Evolutionary conservation across 2,329 filamentous ascomycete species (phyloP).

Genomic region (Colletotrichum camelliae): DNA sequence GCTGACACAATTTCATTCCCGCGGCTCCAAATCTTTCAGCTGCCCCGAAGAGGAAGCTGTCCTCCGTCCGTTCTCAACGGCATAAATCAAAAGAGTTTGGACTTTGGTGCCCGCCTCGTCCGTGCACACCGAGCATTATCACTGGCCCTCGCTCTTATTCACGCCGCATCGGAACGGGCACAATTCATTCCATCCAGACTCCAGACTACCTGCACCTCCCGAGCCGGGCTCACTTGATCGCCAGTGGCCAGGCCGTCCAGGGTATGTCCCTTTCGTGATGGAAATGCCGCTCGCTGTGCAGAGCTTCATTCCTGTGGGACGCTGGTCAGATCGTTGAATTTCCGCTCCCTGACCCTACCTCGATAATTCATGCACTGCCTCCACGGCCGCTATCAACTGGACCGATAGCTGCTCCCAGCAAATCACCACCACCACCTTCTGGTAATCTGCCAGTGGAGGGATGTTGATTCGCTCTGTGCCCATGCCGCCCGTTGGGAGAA

Average conservation of each 20-base stretch:
- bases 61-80: conserved; percentile 2
- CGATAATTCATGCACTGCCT: conserved; percentile 16
- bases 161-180: not conserved
- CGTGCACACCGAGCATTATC: not conserved
- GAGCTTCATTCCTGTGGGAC: not conserved
- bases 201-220: not conserved
- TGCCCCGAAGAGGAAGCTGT: conserved; percentile 5
- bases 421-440: no score
- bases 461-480: not conserved
- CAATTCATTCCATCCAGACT: not conserved
- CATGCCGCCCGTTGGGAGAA: not conserved
- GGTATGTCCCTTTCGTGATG: conserved; percentile 1
- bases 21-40: not conserved
- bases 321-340: not conserved
- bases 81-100: conserved; percentile 10
- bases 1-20: not conserved
- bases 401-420: not conserved
- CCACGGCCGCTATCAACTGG: not conserved
- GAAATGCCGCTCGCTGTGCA: not conserved
- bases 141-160: not conserved
- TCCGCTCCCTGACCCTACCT: conserved; percentile 14
- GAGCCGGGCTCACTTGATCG: not conserved
- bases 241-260: not conserved
- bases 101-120: not conserved
- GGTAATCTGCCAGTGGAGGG: not conserved